These are phyloP conservation scores for Leccinum fuscescens DNA, from an alignment of 1,284 basidiomycete species.

Conservation along the genomic window DNA sequence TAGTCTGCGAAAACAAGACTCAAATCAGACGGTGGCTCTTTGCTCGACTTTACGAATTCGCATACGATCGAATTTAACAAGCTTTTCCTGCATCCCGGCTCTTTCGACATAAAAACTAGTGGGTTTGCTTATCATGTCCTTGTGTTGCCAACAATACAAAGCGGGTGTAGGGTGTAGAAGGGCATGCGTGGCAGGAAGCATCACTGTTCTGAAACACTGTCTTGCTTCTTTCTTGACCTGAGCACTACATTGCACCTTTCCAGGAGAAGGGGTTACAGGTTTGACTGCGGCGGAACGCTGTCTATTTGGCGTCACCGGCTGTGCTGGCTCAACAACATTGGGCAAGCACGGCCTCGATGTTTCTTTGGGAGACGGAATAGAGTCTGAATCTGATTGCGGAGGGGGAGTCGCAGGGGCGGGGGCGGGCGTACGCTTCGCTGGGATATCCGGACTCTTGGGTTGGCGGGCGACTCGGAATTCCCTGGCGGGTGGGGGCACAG, in stretches of 20 bases:
- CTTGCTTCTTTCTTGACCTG: constrained; percentile 36
- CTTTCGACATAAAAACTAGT: constrained; percentile 49
- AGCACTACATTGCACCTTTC: constrained; percentile 55
- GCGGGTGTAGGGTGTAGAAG: constrained; percentile 34
- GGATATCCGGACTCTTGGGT: constrained; percentile 19
- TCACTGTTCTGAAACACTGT: constrained; percentile 39
- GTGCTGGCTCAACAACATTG: constrained; percentile 8
- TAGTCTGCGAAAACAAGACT: constrained; percentile 46
- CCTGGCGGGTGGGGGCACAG: constrained; percentile 23
- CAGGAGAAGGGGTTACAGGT: constrained; percentile 24
- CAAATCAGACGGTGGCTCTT: constrained; percentile 14
- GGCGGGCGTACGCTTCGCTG: constrained; percentile 11
- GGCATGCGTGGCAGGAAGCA: too few relatives aligned
- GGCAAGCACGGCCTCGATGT: constrained; percentile 4
- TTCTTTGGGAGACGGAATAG: constrained; percentile 7
- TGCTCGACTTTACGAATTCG: neutral
- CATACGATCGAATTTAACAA: constrained; percentile 56
- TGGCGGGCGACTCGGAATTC: constrained; percentile 47
- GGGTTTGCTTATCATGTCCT: too few relatives aligned
- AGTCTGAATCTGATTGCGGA: constrained; percentile 26
- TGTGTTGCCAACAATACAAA: constrained; percentile 62
- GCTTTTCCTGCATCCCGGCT: constrained; percentile 39
- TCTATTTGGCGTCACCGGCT: constrained; percentile 15
- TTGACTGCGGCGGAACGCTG: constrained; percentile 35
- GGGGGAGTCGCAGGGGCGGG: constrained; percentile 20